Evolutionary conservation across 192 early-diverging fungal genomes (phyloP), one percentile per base, ranked within the genome.

Genomic region (Rhizoclosmatium sp.): DNA sequence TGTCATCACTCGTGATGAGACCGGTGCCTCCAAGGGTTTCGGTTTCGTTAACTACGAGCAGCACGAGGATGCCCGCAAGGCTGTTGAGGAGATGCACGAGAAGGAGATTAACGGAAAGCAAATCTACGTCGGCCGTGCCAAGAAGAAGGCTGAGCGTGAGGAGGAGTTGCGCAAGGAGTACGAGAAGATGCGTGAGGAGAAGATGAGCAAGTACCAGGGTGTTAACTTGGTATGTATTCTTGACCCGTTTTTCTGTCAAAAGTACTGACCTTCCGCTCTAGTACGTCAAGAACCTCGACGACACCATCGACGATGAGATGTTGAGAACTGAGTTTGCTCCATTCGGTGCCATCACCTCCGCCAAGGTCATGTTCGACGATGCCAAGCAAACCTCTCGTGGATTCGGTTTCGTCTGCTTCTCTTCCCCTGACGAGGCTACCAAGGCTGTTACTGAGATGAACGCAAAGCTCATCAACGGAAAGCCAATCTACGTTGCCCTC

Each of bases 391-490:
- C 82, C 47, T 95, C 95, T 82, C 94, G 95, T 82, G 96, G 97
- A 48, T 99, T 99, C 76, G 98, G 98, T 16, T 99, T 99, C 83
- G 98, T 99, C 41, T 99, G 98, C 92, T 99, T 97, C 91, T 94
- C 95, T n/a, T 91, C 94, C 47, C 96, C 98, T 61, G 97, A 98
- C 81, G 98, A 99, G 88, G 97, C 98, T 59, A 96, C 92, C 85
- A 97, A 96, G 91, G 98, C 98, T 71, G 95, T 96, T 58, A 93
- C 95, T 70, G 98, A 98, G 88, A 98, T 98, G 97, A 98, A 98
- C 88, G 94, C 95, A 75, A 93, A 95, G 78, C 95, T 98, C 90
- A 85, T 97, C 70, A 93, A 92, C 76, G 85, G 83, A 87, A 99
- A 99, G 91, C 98, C 98, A 64, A 93, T 99, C 80, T 99, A 98